Evolutionary conservation across 1,139 yeast species (phyloP), one percentile per base, ranked within the genome.

Genomic region (Debaryomyces sp.): DNA sequence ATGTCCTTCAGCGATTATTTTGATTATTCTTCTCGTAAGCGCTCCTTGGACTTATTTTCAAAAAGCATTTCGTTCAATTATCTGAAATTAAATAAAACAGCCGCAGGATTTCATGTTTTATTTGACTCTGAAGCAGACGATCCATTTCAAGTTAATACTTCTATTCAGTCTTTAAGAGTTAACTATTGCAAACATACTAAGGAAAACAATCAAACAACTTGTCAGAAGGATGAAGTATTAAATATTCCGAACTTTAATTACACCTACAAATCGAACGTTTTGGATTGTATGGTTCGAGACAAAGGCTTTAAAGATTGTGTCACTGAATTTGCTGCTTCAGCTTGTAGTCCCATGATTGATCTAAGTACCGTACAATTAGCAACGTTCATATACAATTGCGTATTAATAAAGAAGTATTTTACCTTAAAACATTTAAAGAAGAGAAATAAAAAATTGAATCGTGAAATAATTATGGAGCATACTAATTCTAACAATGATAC

Each of bases 91-190:
- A 55, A 62, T 22, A 56, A 63, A 10, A 65, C 63, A 38, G 68
- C 79, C 9, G 83, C 90, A 1, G 92, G 91, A 0, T 86, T 75
- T 60, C 85, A 84, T 49, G 71, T 84, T 3, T 59, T 77, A 15
- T 86, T 81, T 58, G 70, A 73, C 33, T 71, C 78, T 9, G 61
- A 54, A 6, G 44, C 64, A 2, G 90, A 85, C 53, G 63, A 63
- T 13, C 91, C 91, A 1, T 63, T 81, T 41, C 83, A 82, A 50
- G 55, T 76, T 35, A 71, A 82, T 13, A 50, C 71, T 2, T 73
- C 85, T 0, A 56, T 80, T 0, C 83, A 75, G 54, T 50, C 78
- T 12, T 60, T 77, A 6, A 62, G 73, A 34, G 61, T 78, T 26
- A 66, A 69, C 44, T 69, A 66, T 49, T 54, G 63, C 1, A 56